Evolutionary conservation across 139 green algal genomes (phyloP), one percentile per base, ranked within the genome.

Genomic region (Dunaliella primolecta): DNA sequence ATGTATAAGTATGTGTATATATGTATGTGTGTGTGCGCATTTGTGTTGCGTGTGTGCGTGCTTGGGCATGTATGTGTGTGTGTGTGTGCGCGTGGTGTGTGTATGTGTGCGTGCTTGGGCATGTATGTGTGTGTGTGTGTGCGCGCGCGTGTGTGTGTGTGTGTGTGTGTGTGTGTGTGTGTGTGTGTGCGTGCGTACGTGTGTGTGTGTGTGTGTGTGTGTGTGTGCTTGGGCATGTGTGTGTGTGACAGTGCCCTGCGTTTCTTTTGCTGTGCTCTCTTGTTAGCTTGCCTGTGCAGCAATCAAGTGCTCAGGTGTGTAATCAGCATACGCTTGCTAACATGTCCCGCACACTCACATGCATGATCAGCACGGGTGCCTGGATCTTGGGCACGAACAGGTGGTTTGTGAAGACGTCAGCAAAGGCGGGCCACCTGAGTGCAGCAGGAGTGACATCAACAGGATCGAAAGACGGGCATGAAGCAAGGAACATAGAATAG

Each of bases 341-440:
- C n/a, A n/a, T n/a, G n/a, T n/a, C n/a, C n/a, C 23, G 34, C 3
- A 23, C 2, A 57, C 90, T 86, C 77, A 95, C 94, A 89, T 97
- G 94, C 89, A 97, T 92, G 35, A 98, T 70, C 1, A 96, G 84
- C 31, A 89, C 81, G 0, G 90, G 91, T 27, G 87, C 82, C 56
- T 92, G 83, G 21, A 97, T 91, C 34, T 91, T 90, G 34, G 92
- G 88, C 38, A 95, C 89, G 36, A 94, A 84, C 55, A 90, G 84
- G 84, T 93, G 87, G 88, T 98, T 98, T 25, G 93, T 91, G 86
- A 93, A 98, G n/a, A 98, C 93, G 86, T 98, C 95, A 1, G 87
- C 74, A 82, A 87, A 95, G 11, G 85, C 30, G 0, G 94, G 95
- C 91, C 95, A 98, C 46, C 46, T 64, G 46, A 7, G 46, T 64